These are phyloP conservation scores for Melanomma pulvis-pyrius DNA, from an alignment of 495 filamentous ascomycete genomes.

Conservation along the genomic window DNA sequence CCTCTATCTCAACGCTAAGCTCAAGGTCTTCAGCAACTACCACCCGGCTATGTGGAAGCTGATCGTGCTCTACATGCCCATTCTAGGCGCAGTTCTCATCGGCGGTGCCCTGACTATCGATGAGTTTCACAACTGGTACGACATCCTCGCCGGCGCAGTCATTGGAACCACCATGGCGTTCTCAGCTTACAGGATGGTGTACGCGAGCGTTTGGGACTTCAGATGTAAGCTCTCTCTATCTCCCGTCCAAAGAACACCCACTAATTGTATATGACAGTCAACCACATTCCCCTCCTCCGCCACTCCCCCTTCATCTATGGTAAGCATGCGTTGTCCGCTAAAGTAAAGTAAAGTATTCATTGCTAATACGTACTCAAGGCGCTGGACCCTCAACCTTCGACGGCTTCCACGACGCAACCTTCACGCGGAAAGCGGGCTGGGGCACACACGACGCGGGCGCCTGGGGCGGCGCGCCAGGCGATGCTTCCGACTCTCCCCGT, in stretches of 20 bases:
- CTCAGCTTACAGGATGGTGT: conserved; percentile 40
- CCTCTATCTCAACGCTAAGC: conserved; percentile 60
- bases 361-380: too few relatives aligned
- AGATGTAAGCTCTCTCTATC: conserved; percentile 8
- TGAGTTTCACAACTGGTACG: conserved; percentile 55
- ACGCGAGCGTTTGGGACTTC: conserved; percentile 42
- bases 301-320: conserved; percentile 39
- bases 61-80: conserved; percentile 57
- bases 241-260: not conserved
- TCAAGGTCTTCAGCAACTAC: conserved; percentile 60
- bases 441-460: conserved; percentile 32
- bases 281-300: conserved; percentile 42
- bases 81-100: conserved; percentile 61
- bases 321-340: too few relatives aligned
- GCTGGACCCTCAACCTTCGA: conserved; percentile 25
- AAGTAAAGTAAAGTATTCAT: too few relatives aligned
- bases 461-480: conserved; percentile 32
- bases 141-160: conserved; percentile 40
- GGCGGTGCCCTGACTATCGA: conserved; percentile 65
- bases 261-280: conserved; percentile 25
- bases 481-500: conserved; percentile 26
- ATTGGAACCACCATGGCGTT: conserved; percentile 43
- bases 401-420: conserved; percentile 33
- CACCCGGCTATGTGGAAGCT: conserved; percentile 68
- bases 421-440: conserved; percentile 37